Base-by-base conservation (phyloP, 1,284 basidiomycete genomes). In the Malassezia sympodialis region DNA sequence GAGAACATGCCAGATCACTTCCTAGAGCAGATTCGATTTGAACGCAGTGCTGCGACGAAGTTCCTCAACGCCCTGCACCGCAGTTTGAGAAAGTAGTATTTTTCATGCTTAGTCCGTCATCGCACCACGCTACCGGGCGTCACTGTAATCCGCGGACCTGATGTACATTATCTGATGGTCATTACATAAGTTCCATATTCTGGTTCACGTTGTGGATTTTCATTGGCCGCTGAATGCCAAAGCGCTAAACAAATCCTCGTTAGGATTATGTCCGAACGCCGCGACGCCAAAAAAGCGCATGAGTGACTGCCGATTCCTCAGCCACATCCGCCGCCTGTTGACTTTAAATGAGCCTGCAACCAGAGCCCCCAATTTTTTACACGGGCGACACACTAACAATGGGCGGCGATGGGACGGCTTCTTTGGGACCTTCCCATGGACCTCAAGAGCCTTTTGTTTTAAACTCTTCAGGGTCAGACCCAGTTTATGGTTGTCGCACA, bases 1-100 rank as follows among this genome's bases (percentile, higher is more conserved):
- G 46, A 42, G 7, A 46, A 43, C 19, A 43, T 66, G 39, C 64
- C 64, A 0, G 32, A 42, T 21, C 59, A 60, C 53, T 53, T 66
- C 17, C 24, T 48, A n/a, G 55, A 62, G 8, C 55, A 56, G 17
- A 53, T 65, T 15, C 52, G 61, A 5, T 65, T 65, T 51, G 63
- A 65, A 17, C 55, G 63, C 17, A 47, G 34, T 12, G 48, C 51
- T 17, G 53, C 57, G 12, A 54, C 46, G 34, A 60, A 60, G 34
- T 65, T 65, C 45, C 41, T 63, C 4, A 46, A 37, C 0, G 54
- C 55, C 8, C 44, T 65, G 40, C 61, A 60, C 41, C 47, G 49
- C 12, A 47, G 50, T 11, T 50, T 65, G 15, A 58, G 60, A 35
- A 49, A 50, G 44, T 53, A 56, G 44, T 27, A 12, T 15, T 34